These are phyloP conservation scores for Kwoniella newhampshirensis DNA, from an alignment of 768 basidiomycete genomes.

Conservation along the genomic window DNA sequence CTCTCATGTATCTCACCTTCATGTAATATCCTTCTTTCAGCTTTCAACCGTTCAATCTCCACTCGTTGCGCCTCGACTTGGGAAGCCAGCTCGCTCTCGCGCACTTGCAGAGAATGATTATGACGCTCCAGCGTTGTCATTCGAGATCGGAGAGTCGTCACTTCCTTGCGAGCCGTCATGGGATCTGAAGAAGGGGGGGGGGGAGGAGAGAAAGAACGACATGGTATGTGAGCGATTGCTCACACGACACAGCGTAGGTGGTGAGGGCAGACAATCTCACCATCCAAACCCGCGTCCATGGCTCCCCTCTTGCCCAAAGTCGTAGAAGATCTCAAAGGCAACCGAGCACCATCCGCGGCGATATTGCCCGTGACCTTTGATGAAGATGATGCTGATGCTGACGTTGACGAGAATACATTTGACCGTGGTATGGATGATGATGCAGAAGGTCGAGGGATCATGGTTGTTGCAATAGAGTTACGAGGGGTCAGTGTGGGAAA, in stretches of 20 bases:
- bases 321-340: conserved; percentile 4
- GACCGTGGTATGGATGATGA: conserved; percentile 3
- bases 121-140: conserved; percentile 22
- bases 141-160: conserved; percentile 8
- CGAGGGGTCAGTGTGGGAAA: too few species aligned
- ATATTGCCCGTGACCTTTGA: too few species aligned
- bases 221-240: not conserved
- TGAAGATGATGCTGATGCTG: not conserved
- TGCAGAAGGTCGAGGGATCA: too few species aligned
- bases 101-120: conserved; percentile 25
- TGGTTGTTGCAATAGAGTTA: too few species aligned
- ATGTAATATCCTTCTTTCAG: conserved; percentile 35
- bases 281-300: conserved; percentile 22
- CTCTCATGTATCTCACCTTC: conserved; percentile 34
- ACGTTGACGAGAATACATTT: conserved; percentile 2
- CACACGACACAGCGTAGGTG: not conserved
- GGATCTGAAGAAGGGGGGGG: not conserved
- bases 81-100: conserved; percentile 11
- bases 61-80: conserved; percentile 28
- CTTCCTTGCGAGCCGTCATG: conserved; percentile 9
- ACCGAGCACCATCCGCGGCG: too few species aligned
- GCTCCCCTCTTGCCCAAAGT: conserved; percentile 21
- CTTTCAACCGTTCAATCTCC: conserved; percentile 36
- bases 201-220: not conserved
- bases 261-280: not conserved